Conservation (phyloP, 371 early-diverging fungal genomes). For the Rhizopus stolonifer region DNA sequence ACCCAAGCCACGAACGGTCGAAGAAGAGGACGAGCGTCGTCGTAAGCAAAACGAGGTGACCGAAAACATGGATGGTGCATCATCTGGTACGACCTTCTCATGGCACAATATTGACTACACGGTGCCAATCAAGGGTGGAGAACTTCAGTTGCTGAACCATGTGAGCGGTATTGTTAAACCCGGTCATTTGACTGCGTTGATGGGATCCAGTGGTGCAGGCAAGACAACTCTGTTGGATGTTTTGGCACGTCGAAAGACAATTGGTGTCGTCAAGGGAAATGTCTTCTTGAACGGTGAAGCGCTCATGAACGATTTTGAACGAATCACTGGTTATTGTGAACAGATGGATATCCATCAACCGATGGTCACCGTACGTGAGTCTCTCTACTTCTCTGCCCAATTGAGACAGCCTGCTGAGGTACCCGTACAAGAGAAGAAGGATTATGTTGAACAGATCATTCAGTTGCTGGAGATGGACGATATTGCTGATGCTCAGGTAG, state of each 20-base stretch:
- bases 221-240: constrained; percentile 89
- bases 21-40: constrained; percentile 29
- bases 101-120: constrained; percentile 58
- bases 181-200: constrained; percentile 71
- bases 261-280: constrained; percentile 70
- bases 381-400: constrained; percentile 65
- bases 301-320: constrained; percentile 58
- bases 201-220: constrained; percentile 88
- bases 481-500: constrained; percentile 52
- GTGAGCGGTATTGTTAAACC: constrained; percentile 56
- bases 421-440: constrained; percentile 51
- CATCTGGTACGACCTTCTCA: constrained; percentile 50
- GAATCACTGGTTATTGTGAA: constrained; percentile 78
- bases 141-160: constrained; percentile 50
- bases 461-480: constrained; percentile 56
- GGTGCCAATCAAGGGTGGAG: constrained; percentile 55
- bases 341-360: constrained; percentile 81
- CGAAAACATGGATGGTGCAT: constrained; percentile 35
- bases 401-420: constrained; percentile 59
- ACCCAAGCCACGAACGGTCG: constrained; percentile 21
- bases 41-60: constrained; percentile 19
- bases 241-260: constrained; percentile 75
- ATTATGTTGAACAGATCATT: constrained; percentile 64
- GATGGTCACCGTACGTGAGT: constrained; percentile 59
- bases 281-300: constrained; percentile 60